Base-by-base conservation (phyloP, 805 yeast genomes). In the Metschnikowia vanudenii region DNA sequence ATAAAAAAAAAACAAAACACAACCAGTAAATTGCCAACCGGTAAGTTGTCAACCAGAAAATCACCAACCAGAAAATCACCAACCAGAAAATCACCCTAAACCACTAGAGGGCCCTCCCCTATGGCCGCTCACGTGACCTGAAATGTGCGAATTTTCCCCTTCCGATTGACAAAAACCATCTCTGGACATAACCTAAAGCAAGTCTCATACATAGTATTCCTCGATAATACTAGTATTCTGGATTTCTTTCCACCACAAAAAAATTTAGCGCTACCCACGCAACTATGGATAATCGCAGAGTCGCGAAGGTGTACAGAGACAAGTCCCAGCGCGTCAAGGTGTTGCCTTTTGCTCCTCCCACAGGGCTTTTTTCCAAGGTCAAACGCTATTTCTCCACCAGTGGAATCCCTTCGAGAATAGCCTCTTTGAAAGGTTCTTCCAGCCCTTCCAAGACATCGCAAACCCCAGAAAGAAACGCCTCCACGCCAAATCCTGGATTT, bases 231-330 rank as follows among this genome's bases (percentile, higher is more conserved):
- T n/a, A n/a, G n/a, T n/a, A n/a, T n/a, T n/a, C n/a, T n/a, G n/a
- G n/a, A n/a, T n/a, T n/a, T n/a, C n/a, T n/a, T n/a, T n/a, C n/a
- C n/a, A n/a, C n/a, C n/a, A n/a, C n/a, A n/a, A n/a, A n/a, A n/a
- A n/a, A n/a, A n/a, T n/a, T n/a, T n/a, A 26, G 26, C n/a, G 14
- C 24, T 8, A 4, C n/a, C 26, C 9, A 13, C 24, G 24, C 35
- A 17, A 36, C 38, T 17, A 68, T 68, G 73, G 72, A 68, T 52
- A 68, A 66, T 54, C 62, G 71, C 51, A 57, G 64, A 50, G 67
- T 67, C 32, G 59, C 59, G 41, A 59, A 59, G 38, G 58, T 65
- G 3, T 63, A 64, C 43, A 55, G 61, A 41, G 62, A 61, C 28
- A 58, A 59, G 47, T 50, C 57, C 26, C 46, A 44, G 22, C 55